Percentiles rank a stretch among this genome's conserved stretches.
Conservation (phyloP, 75 land plant genomes). For the Azolla pinnata region DNA sequence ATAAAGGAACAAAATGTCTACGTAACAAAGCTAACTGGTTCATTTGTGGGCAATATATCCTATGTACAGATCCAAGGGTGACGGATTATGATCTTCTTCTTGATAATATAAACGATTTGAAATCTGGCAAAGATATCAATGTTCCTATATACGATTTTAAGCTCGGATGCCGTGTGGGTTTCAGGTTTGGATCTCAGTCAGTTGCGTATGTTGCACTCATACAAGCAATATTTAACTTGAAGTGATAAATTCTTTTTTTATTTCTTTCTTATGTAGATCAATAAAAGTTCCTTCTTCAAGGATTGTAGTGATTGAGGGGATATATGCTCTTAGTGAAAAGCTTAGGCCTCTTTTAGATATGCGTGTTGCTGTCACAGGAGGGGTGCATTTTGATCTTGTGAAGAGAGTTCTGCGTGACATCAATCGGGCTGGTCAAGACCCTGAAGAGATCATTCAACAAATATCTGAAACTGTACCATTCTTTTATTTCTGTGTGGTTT, state of each 20-base stretch:
- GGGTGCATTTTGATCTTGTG: constrained; percentile 90
- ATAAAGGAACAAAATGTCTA: too few relatives aligned
- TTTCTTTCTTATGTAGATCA: too few relatives aligned
- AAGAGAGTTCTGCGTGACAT: constrained; percentile 88
- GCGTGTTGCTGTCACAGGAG: constrained; percentile 77
- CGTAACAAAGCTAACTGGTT: too few relatives aligned
- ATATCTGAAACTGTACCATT: constrained; percentile 84
- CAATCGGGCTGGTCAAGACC: constrained; percentile 85
- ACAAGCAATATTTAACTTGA: too few relatives aligned
- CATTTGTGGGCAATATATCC: too few relatives aligned
- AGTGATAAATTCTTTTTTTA: too few relatives aligned
- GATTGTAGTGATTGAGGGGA: constrained; percentile 76
- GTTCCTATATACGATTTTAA: constrained; percentile 91
- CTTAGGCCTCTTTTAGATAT: constrained; percentile 71
- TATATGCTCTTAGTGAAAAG: constrained; percentile 83
- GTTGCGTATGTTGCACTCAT: too few relatives aligned
- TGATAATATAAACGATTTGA: constrained; percentile 57
- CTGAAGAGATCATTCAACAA: constrained; percentile 88
- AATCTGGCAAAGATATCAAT: constrained; percentile 57
- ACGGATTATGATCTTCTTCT: constrained; percentile 89
- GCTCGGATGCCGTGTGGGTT: constrained; percentile 63
- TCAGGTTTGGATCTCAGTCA: constrained; percentile 61
- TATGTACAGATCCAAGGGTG: constrained; percentile 80
- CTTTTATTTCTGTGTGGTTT: too few relatives aligned
- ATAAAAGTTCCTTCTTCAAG: constrained; percentile 74